phyloP scores from a whole-genome alignment of 345 rosid genomes.

The Geranium brycei region DNA sequence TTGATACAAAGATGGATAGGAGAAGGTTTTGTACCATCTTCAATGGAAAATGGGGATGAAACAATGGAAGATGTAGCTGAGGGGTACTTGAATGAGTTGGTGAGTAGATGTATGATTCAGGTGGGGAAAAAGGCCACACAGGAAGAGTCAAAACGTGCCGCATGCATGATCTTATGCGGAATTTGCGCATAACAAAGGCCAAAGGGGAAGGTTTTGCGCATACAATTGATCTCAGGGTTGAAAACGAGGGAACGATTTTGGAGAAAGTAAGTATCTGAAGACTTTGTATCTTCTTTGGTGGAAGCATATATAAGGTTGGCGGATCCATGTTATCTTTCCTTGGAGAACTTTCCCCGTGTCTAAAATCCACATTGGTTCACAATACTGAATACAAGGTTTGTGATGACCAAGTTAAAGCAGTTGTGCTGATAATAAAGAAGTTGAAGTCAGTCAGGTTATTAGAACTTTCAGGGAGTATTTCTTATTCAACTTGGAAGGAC shows the following conservation, averaged over 20 bases:
- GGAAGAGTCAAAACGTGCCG: neutral
- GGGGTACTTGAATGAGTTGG: neutral
- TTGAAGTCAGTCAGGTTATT: neutral
- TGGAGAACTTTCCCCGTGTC: too few relatives aligned
- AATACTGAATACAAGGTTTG: too few relatives aligned
- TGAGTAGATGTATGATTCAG: slow-evolving; percentile 3
- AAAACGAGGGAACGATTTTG: neutral
- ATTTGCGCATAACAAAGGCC: neutral
- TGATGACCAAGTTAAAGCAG: too few relatives aligned
- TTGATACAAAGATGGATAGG: neutral
- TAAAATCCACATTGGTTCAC: too few relatives aligned
- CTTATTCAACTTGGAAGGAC: too few relatives aligned
- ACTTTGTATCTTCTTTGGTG: neutral
- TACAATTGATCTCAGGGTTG: neutral
- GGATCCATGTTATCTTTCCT: too few relatives aligned
- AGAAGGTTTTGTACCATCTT: too few relatives aligned
- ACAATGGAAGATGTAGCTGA: slow-evolving; percentile 6
- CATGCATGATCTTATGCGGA: slow-evolving; percentile 6
- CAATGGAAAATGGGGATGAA: neutral
- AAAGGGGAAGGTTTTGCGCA: neutral
- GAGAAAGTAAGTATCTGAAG: neutral
- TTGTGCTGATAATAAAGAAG: neutral
- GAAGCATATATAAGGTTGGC: too few relatives aligned
- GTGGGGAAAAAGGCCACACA: neutral
- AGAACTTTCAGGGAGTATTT: too few relatives aligned